Evolutionary conservation across 148 eudicot species (phyloP), one percentile per base, ranked within the genome.

Genomic region (Polygonum aviculare): DNA sequence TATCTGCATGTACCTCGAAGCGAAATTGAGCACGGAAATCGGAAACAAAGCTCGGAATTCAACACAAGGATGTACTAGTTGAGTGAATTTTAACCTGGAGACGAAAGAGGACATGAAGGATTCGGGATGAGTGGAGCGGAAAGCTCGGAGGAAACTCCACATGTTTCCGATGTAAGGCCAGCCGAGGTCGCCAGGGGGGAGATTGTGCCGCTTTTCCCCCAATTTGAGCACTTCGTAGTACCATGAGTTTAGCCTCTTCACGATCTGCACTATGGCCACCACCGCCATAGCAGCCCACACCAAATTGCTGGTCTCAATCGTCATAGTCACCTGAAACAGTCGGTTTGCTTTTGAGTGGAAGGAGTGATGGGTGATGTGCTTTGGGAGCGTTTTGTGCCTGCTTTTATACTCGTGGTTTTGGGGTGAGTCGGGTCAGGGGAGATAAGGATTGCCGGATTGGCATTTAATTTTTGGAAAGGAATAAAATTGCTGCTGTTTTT

Each of bases 161-260:
- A 95, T 95, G 63, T 89, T 92, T 14, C 98, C 98, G 47, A 95
- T 39, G 65, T 85, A 82, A 72, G 98, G 97, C 90, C 90, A 90
- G 0, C 98, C 98, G 40, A 89, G 26, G 48, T 95, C 89, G 62
- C 98, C 97, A 0, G 97, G 98, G 5, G 98, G 97, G 72, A 94
- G 76, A 52, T 73, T 35, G 26, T 72, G 78, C 41, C 80, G 78
- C 78, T 81, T 86, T 6, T 81, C 85, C 0, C 90, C 98, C 74
- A 88, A 73, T 55, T 84, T 87, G 11, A 44, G 47, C 5, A 44
- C 52, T 69, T 95, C 98, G 79, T 82, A 80, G 4, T 82, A 59
- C 91, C 87, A 88, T 22, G 48, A 31, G 72, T 95, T 90, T 16
- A 83, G 78, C 59, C 75, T 86, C 72, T 19, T 72, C 3, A 90